These are phyloP conservation scores for Sporothrix globosa DNA, from an alignment of 2,329 filamentous ascomycete genomes.

Conservation along the genomic window DNA sequence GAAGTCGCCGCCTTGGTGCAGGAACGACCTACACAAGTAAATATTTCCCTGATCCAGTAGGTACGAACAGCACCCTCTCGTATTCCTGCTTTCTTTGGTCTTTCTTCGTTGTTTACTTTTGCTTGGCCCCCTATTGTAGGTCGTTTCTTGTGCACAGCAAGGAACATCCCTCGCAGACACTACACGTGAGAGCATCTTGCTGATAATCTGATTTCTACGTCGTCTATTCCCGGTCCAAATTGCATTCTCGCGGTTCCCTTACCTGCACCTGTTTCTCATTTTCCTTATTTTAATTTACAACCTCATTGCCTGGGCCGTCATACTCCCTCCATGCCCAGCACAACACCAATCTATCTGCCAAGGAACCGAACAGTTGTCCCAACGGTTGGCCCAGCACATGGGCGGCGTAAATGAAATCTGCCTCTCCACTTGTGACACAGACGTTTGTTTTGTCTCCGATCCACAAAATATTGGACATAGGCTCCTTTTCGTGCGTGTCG, in stretches of 20 bases:
- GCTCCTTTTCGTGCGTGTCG: neutral
- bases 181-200: neutral
- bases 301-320: neutral
- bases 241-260: neutral
- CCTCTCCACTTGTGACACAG: neutral
- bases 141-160: neutral
- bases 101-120: neutral
- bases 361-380: conserved; percentile 7
- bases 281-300: neutral
- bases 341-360: neutral
- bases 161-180: neutral
- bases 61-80: neutral
- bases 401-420: neutral
- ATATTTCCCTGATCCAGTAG: neutral
- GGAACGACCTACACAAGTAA: neutral
- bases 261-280: neutral
- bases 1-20: neutral
- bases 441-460: neutral
- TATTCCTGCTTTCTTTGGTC: neutral
- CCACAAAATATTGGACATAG: neutral
- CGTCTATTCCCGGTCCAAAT: neutral
- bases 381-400: neutral
- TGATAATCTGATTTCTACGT: neutral
- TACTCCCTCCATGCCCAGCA: neutral
- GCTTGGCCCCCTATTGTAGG: neutral